These are phyloP conservation scores for Fusarium tupiense DNA, from an alignment of 2,329 filamentous ascomycete genomes.

Conservation along the genomic window DNA sequence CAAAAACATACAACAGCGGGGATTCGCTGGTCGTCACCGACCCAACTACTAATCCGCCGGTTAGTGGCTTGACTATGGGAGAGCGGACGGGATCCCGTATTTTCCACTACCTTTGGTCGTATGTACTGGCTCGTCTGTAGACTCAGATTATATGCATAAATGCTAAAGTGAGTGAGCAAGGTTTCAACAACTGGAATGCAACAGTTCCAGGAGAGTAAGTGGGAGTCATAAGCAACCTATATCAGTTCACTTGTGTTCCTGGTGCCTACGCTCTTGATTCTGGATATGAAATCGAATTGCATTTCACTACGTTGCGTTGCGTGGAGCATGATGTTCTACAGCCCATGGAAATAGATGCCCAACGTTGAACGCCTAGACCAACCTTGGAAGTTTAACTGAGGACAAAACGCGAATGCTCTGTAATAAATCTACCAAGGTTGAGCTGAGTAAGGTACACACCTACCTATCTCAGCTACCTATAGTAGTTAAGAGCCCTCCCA, in stretches of 20 bases:
- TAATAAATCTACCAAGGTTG: background rate
- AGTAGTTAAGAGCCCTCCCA: background rate
- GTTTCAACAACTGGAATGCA: background rate
- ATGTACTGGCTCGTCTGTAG: background rate
- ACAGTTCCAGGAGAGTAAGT: background rate
- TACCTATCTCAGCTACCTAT: background rate
- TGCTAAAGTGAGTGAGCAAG: background rate
- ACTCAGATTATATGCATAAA: background rate
- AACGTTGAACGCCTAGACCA: background rate
- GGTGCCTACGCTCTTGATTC: background rate
- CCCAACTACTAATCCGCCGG: slow-evolving; percentile 18
- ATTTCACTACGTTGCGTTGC: background rate
- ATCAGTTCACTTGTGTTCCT: background rate
- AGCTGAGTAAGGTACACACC: background rate
- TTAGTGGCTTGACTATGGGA: slow-evolving; percentile 17
- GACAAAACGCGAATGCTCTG: background rate
- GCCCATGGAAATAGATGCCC: background rate
- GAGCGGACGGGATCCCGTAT: slow-evolving; percentile 22
- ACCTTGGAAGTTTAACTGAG: background rate
- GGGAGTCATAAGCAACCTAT: background rate
- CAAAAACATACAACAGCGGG: too few species aligned
- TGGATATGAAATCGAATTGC: background rate
- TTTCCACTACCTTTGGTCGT: slow-evolving; percentile 24
- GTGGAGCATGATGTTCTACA: background rate
- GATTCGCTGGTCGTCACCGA: slow-evolving; percentile 19